Conservation (phyloP, 768 basidiomycete species). For the Rhodosporidiobolus odoratus region DNA sequence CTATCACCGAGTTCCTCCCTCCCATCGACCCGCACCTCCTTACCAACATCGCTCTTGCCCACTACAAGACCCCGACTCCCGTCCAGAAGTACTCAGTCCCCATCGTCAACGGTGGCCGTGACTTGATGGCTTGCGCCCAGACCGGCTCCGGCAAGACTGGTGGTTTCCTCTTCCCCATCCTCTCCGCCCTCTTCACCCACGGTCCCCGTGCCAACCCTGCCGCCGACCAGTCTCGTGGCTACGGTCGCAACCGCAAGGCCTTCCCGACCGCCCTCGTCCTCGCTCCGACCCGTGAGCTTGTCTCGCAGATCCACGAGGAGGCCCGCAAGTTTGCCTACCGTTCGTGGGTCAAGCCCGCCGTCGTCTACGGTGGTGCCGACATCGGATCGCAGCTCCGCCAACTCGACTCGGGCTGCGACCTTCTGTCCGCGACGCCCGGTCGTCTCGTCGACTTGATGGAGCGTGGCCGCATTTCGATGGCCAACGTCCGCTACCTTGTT, state of each 20-base stretch:
- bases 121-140: conserved; percentile 86
- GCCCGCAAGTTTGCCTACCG: conserved; percentile 98
- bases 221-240: conserved; percentile 48
- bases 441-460: conserved; percentile 98
- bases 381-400: conserved; percentile 88
- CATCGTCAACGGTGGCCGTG: conserved; percentile 74
- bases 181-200: conserved; percentile 79
- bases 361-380: conserved; percentile 98
- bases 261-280: conserved; percentile 96
- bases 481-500: conserved; percentile 95
- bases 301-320: conserved; percentile 98
- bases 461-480: conserved; percentile 89
- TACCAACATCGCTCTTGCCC: conserved; percentile 88
- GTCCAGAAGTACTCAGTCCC: conserved; percentile 99
- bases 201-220: conserved; percentile 69
- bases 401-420: conserved; percentile 94
- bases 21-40: conserved; percentile 88
- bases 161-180: conserved; percentile 98
- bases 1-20: conserved; percentile 76
- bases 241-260: conserved; percentile 73
- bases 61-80: conserved; percentile 91
- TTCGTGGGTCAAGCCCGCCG: conserved; percentile 97
- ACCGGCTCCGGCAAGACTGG: conserved; percentile 99
- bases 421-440: conserved; percentile 92
- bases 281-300: conserved; percentile 96